phyloP scores from a whole-genome alignment of 345 rosid genomes.

The Jatropha curcas region DNA sequence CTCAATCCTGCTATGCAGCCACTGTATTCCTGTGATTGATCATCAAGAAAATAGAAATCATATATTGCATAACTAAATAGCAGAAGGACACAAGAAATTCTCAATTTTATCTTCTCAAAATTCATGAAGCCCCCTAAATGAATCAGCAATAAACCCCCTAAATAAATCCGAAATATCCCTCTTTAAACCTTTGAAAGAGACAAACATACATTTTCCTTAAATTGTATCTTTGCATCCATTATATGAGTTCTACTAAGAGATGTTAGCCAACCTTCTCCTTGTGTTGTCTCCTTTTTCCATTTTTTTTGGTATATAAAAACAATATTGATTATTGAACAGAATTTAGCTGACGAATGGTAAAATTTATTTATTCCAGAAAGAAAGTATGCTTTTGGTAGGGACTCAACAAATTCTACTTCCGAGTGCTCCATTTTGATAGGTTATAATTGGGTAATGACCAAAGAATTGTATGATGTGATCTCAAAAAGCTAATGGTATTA shows the following conservation, averaged over 20 bases:
- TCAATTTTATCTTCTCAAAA: not conserved
- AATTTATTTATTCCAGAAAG: not conserved
- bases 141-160: not conserved
- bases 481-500: not conserved
- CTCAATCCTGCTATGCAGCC: slow-evolving; percentile 88
- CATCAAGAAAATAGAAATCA: not conserved
- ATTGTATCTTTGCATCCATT: too few relatives aligned
- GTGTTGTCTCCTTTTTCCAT: too few relatives aligned
- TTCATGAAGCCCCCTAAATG: not conserved
- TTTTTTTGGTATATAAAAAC: too few relatives aligned
- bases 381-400: not conserved
- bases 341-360: too few relatives aligned
- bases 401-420: not conserved
- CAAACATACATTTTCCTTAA: too few relatives aligned
- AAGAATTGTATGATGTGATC: too few relatives aligned
- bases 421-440: not conserved
- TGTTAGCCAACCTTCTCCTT: too few relatives aligned
- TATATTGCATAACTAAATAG: not conserved
- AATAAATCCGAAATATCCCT: too few relatives aligned
- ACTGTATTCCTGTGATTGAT: slow-evolving; percentile 62
- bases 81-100: not conserved
- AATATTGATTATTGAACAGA: too few relatives aligned
- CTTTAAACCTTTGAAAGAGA: too few relatives aligned
- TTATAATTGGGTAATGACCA: not conserved
- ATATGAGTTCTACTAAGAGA: too few relatives aligned